Evolutionary conservation across 2,329 filamentous ascomycete species (phyloP).

Genomic region (Trichophyton benhamiae): DNA sequence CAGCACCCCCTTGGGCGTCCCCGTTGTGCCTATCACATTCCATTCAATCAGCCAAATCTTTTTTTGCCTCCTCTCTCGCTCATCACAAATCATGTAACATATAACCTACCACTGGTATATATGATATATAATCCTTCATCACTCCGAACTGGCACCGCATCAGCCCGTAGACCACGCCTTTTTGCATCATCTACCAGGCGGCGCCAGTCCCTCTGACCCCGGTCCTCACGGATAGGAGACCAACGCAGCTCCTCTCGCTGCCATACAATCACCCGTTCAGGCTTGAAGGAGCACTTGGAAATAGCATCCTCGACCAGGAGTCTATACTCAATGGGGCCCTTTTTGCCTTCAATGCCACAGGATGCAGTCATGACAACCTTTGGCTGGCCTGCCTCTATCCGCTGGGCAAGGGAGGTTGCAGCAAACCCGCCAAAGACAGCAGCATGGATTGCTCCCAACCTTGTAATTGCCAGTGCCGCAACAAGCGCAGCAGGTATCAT

Average conservation of each 20-base stretch:
- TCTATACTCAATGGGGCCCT: conserved; percentile 66
- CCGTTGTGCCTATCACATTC: conserved; percentile 52
- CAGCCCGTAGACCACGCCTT: conserved; percentile 54
- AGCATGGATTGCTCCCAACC: conserved; percentile 76
- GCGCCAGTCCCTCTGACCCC: conserved; percentile 69
- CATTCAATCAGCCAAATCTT: not conserved
- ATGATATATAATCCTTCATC: conserved; percentile 80
- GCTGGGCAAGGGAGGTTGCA: conserved; percentile 65
- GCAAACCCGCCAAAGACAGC: conserved; percentile 93
- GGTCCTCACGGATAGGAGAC: conserved; percentile 53
- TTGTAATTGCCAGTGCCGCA: conserved; percentile 67
- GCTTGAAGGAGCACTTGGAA: conserved; percentile 55
- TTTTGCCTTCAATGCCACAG: conserved; percentile 78
- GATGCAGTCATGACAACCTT: conserved; percentile 73
- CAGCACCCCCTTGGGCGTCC: conserved; percentile 69
- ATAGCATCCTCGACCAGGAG: conserved; percentile 65
- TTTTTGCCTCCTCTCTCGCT: not conserved
- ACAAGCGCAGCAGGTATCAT: conserved; percentile 89
- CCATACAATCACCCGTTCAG: conserved; percentile 64
- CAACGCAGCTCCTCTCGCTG: conserved; percentile 66
- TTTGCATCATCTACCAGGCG: conserved; percentile 58
- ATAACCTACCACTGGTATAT: conserved; percentile 54
- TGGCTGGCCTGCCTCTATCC: conserved; percentile 72
- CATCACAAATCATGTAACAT: not conserved
- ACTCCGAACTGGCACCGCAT: conserved; percentile 64